phyloP scores from a whole-genome alignment of 163 green algal species.

The Prototheca wickerhamii region DNA sequence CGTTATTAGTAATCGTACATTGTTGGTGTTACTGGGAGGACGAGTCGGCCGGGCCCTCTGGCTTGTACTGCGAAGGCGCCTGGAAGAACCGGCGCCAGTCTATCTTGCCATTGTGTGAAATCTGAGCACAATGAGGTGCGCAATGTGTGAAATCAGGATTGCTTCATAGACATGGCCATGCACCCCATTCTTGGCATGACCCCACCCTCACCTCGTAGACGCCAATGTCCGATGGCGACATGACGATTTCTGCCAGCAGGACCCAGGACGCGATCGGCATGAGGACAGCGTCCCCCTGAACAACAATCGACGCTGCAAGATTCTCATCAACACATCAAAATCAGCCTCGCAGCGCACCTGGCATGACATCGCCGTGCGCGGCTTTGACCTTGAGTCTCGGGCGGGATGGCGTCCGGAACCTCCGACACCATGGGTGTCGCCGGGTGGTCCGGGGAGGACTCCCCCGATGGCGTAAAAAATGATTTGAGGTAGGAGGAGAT shows the following conservation, averaged over 20 bases:
- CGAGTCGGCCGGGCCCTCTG: too few relatives aligned
- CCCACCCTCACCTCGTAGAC: constrained; percentile 4
- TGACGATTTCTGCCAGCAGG: constrained; percentile 5
- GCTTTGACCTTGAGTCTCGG: neutral
- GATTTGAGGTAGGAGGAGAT: neutral
- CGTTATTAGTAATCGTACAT: too few relatives aligned
- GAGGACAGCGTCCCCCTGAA: too few relatives aligned
- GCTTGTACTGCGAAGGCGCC: constrained; percentile 1
- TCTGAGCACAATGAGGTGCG: neutral
- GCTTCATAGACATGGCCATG: too few relatives aligned
- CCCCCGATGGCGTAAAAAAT: too few relatives aligned
- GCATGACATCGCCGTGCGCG: neutral
- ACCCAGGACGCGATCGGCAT: too few relatives aligned
- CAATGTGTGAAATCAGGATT: too few relatives aligned
- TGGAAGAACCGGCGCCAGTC: neutral
- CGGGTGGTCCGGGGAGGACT: neutral
- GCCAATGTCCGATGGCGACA: constrained; percentile 5
- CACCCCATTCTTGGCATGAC: too few relatives aligned
- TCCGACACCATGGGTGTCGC: neutral
- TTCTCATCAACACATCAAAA: neutral
- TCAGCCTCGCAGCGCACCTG: neutral
- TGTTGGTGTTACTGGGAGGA: too few relatives aligned
- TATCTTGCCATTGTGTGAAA: neutral
- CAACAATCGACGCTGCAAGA: too few relatives aligned
- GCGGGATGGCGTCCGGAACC: neutral